phyloP scores from a whole-genome alignment of 202 grass and related monocot genomes.

The Tripidium arundinaceum region DNA sequence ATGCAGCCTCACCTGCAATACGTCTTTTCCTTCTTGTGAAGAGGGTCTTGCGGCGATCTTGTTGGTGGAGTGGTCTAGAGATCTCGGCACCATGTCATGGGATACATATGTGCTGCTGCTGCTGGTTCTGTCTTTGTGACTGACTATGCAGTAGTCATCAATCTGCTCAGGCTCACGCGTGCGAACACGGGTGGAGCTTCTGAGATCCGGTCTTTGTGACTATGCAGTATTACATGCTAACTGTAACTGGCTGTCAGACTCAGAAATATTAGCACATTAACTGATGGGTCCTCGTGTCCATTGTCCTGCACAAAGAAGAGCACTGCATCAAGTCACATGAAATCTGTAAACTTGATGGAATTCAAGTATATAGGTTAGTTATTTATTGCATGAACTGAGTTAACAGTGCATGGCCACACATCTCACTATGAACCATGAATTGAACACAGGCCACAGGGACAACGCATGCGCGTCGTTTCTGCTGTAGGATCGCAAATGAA shows the following conservation, averaged over 20 bases:
- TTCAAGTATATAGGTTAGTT: not conserved
- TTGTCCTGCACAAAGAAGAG: not conserved
- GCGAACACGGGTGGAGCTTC: not conserved
- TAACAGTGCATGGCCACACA: too few relatives aligned
- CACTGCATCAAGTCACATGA: not conserved
- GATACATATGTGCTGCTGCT: slow-evolving; percentile 8
- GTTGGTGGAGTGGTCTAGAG: not conserved
- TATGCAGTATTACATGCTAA: not conserved
- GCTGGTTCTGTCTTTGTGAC: slow-evolving; percentile 4
- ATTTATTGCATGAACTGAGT: not conserved
- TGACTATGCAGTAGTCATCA: not conserved
- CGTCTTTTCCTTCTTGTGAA: not conserved
- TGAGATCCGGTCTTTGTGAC: too few relatives aligned
- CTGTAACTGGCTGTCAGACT: slow-evolving; percentile 1
- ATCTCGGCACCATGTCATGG: slow-evolving; percentile 23
- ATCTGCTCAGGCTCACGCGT: not conserved
- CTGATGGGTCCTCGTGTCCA: not conserved
- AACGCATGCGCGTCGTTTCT: not conserved
- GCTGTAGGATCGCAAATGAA: not conserved
- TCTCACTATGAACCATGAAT: not conserved
- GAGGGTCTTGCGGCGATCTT: slow-evolving; percentile 23
- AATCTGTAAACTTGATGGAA: not conserved
- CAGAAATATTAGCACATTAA: not conserved
- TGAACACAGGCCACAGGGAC: not conserved
- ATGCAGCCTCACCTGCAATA: slow-evolving; percentile 17